Base-by-base conservation (phyloP, 2,329 filamentous ascomycete genomes). In the Colletotrichum plurivorum region DNA sequence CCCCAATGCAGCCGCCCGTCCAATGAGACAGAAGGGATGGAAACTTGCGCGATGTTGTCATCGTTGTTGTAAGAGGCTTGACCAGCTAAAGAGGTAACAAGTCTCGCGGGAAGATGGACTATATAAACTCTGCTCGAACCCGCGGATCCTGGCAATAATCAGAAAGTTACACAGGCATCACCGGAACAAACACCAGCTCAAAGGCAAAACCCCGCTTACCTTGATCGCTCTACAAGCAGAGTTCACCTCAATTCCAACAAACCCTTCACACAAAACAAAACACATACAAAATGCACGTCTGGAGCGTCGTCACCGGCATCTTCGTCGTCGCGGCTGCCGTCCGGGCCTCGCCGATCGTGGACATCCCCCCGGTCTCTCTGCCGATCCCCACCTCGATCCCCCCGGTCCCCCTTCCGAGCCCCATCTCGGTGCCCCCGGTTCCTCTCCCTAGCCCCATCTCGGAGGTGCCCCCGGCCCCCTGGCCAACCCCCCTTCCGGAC, bases 11-110 rank as follows among this genome's bases (percentile, higher is more conserved):
- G 31, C 31, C 31, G 31, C 31, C 43, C 43, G n/a, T 9, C 43
- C n/a, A 46, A 46, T 46, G 43, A 18, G 43, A 18, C n/a, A 46
- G n/a, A 46, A 46, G n/a, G 43, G 43, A 46, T 46, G 43, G n/a
- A 46, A 18, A 46, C 5, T 18, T 46, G 43, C 15, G 13, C 43
- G 15, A 18, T 46, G 43, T 9, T 36, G 31, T 36, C 31, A 36
- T 36, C 31, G 31, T 36, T 36, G 31, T 4, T 36, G 31, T 36
- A 9, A 36, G 9, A 36, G 31, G 31, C 31, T 36, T 36, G 8
- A 36, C 31, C 9, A 36, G 31, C 31, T 36, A 8, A 36, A 36
- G 31, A 36, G 31, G 10, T 36, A 10, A 10, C 31, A 36, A 36
- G 31, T 36, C 31, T 36, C 31, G 31, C 8, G 7, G 31, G 31